A percentile compares a stretch with the other conserved stretches of the same genome.
These are phyloP conservation scores for Scutellaria baicalensis DNA, from an alignment of 257 asterid species.

Conservation along the genomic window DNA sequence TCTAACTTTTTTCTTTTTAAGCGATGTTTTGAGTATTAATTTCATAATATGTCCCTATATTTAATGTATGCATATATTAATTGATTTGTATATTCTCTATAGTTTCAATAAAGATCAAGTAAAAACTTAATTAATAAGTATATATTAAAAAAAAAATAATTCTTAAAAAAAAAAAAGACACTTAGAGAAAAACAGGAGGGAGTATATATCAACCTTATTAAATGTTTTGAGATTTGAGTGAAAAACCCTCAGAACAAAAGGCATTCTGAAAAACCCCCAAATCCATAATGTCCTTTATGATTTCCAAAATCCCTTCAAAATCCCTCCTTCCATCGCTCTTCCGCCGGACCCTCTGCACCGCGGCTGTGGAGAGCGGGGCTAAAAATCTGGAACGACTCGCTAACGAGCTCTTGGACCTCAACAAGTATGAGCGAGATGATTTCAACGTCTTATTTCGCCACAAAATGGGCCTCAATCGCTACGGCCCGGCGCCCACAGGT, in stretches of 20 bases:
- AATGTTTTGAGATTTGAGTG: no score
- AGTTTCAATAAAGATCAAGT: no score
- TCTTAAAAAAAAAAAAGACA: no score
- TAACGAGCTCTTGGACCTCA: constrained; percentile 56
- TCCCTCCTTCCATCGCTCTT: constrained; percentile 25
- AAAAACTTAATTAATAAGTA: no score
- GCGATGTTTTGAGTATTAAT: no score
- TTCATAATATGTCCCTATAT: no score
- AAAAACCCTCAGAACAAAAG: constrained; percentile 24
- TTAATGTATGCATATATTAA: no score
- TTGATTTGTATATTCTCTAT: no score
- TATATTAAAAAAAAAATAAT: no score
- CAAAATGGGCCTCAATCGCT: constrained; percentile 65
- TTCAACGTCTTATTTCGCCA: constrained; percentile 51
- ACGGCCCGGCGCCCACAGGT: constrained; percentile 50
- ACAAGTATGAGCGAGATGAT: constrained; percentile 70
- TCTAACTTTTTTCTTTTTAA: no score
- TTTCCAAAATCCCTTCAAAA: constrained; percentile 28
- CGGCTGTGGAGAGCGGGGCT: constrained; percentile 34
- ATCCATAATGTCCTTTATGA: constrained; percentile 34
- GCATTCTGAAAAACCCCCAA: constrained; percentile 16
- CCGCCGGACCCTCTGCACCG: constrained; percentile 41
- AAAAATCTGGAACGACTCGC: constrained; percentile 78
- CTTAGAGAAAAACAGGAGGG: no score
- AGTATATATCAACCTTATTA: no score